Conservation (phyloP, 1,284 basidiomycete species). For the Marasmius oreades region DNA sequence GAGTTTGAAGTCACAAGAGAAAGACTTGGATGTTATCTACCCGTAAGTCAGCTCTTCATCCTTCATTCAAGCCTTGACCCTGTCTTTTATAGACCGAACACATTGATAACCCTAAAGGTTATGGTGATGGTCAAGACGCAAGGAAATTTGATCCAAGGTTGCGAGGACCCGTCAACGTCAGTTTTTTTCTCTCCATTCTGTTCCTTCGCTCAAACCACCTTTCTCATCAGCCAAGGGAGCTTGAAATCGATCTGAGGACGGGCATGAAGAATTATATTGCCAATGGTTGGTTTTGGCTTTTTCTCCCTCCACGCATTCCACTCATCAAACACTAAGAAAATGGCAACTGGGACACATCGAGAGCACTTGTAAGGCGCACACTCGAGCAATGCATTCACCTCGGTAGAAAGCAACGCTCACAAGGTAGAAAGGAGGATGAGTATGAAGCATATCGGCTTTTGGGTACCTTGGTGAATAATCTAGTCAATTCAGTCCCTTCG, state of each 20-base stretch:
- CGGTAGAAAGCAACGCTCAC: constrained; percentile 56
- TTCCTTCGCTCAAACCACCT: constrained; percentile 1
- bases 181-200: constrained; percentile 14
- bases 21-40: constrained; percentile 84
- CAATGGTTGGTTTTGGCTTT: constrained; percentile 48
- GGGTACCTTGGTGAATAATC: constrained; percentile 55
- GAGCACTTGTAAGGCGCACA: constrained; percentile 74
- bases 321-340: constrained; percentile 42
- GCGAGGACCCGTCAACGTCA: constrained; percentile 66
- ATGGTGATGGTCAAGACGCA: constrained; percentile 84
- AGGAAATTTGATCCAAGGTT: constrained; percentile 71
- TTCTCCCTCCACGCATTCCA: background rate
- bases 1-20: constrained; percentile 92
- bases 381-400: constrained; percentile 72
- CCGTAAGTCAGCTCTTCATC: constrained; percentile 38
- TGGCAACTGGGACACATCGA: constrained; percentile 86
- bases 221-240: constrained; percentile 60
- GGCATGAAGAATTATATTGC: constrained; percentile 98
- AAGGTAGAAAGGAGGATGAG: constrained; percentile 63
- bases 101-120: constrained; percentile 86
- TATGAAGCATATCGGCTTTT: constrained; percentile 84
- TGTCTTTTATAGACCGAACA: constrained; percentile 65
- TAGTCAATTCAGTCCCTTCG: background rate
- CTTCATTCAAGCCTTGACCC: background rate
- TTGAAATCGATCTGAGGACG: constrained; percentile 82